These are phyloP conservation scores for Aspergillus awamori DNA, from an alignment of 2,329 filamentous ascomycete genomes.

Conservation along the genomic window DNA sequence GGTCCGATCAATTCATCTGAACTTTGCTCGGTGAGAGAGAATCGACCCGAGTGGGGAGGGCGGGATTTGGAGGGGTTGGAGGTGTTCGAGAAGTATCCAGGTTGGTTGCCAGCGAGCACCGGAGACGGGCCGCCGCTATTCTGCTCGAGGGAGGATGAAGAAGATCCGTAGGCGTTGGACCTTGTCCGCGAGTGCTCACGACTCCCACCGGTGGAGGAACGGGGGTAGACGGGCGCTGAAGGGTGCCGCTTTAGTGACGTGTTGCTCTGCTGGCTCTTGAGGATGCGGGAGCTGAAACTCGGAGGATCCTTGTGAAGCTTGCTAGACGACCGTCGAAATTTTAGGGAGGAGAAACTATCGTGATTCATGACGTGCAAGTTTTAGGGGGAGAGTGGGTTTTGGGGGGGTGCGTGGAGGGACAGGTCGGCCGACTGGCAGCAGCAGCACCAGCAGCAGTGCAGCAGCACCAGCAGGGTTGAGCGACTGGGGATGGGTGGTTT, in stretches of 20 bases:
- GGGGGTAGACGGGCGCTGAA: constrained; percentile 50
- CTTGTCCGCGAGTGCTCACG: constrained; percentile 49
- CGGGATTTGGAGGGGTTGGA: constrained; percentile 35
- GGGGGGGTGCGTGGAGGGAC: constrained; percentile 27
- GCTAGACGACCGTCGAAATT: constrained; percentile 45
- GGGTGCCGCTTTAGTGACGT: constrained; percentile 51
- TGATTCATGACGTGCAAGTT: constrained; percentile 40
- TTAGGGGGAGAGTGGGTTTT: constrained; percentile 33
- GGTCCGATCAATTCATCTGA: constrained; percentile 51
- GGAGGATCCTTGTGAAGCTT: constrained; percentile 51
- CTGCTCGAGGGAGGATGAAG: constrained; percentile 52
- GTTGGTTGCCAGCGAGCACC: constrained; percentile 37
- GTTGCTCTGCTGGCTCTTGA: constrained; percentile 48
- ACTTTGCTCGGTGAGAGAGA: constrained; percentile 41
- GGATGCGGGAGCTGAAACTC: constrained; percentile 43
- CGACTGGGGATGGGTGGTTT: constrained; percentile 20
- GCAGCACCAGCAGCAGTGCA: neutral
- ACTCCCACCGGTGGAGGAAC: constrained; percentile 43
- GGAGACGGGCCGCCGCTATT: constrained; percentile 46
- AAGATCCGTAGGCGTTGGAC: constrained; percentile 52
- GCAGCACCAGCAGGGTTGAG: constrained; percentile 10
- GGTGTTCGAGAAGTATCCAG: constrained; percentile 29
- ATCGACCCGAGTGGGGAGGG: constrained; percentile 38
- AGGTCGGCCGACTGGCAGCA: constrained; percentile 23
- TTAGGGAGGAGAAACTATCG: constrained; percentile 41